Conservation (phyloP, 1,284 basidiomycete genomes). For the Polyporus tsugae region DNA sequence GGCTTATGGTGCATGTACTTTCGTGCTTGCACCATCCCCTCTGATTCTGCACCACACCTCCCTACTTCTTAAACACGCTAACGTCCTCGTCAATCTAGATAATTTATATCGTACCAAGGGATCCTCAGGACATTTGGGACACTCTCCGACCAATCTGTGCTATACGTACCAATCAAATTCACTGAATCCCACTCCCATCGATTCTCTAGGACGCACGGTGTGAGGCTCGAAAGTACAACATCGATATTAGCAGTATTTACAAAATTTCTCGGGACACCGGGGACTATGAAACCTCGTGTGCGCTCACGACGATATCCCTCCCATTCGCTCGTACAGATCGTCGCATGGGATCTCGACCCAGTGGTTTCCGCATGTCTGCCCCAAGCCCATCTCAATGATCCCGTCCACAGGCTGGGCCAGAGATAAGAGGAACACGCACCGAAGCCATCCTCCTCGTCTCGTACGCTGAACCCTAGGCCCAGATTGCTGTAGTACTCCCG, state of each 20-base stretch:
- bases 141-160: neutral
- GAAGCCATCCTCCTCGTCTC: constrained; percentile 91
- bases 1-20: constrained; percentile 43
- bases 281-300: constrained; percentile 67
- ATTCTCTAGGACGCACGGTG: too few species aligned
- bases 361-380: constrained; percentile 88
- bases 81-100: neutral
- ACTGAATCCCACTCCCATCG: neutral
- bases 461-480: constrained; percentile 69
- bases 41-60: constrained; percentile 13
- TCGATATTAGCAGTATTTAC: neutral
- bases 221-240: neutral
- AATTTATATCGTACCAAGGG: neutral
- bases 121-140: neutral
- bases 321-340: constrained; percentile 77
- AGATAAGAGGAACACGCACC: constrained; percentile 60
- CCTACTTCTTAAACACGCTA: neutral
- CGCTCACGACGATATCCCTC: constrained; percentile 76
- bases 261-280: neutral
- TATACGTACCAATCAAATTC: neutral
- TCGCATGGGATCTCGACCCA: constrained; percentile 69
- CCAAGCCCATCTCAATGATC: constrained; percentile 1
- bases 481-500: constrained; percentile 87
- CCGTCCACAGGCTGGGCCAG: neutral
- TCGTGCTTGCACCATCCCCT: constrained; percentile 4